Percentiles rank a stretch among this genome's conserved stretches.
Conservation (phyloP, 2,329 filamentous ascomycete species). For the Magnaporthiopsis rhizophila region DNA sequence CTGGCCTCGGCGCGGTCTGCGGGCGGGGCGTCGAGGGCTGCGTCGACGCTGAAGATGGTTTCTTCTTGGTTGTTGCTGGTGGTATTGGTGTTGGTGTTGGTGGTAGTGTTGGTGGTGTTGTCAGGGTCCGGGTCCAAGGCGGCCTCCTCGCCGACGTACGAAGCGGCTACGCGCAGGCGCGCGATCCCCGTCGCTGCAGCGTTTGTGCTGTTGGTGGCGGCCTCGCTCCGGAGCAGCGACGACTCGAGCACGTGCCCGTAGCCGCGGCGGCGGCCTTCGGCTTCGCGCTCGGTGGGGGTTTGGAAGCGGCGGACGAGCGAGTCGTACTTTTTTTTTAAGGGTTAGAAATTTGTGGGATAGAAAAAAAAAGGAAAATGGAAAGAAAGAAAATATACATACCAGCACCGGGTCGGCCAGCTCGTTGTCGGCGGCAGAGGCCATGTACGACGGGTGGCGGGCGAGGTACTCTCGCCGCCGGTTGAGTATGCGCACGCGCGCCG, state of each 20-base stretch:
- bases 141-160: too few relatives aligned
- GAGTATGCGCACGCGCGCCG: conserved; percentile 35
- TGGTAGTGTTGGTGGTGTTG: too few relatives aligned
- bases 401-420: conserved; percentile 56
- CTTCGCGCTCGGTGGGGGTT: conserved; percentile 62
- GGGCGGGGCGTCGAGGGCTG: background rate
- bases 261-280: conserved; percentile 64
- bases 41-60: background rate
- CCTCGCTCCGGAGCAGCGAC: conserved; percentile 65
- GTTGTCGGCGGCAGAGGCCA: background rate
- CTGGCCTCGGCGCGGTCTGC: conserved; percentile 54
- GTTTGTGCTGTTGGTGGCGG: conserved; percentile 7
- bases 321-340: conserved; percentile 47
- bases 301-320: conserved; percentile 71
- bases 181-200: too few relatives aligned
- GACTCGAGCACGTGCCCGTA: conserved; percentile 74
- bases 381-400: too few relatives aligned
- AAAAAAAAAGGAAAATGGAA: too few relatives aligned
- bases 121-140: too few relatives aligned
- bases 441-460: conserved; percentile 61
- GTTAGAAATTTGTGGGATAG: too few relatives aligned
- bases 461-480: conserved; percentile 55
- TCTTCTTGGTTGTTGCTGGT: too few relatives aligned
- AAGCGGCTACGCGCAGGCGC: too few relatives aligned
- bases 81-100: too few relatives aligned